Evolutionary conservation across 2,329 filamentous ascomycete genomes (phyloP).

Genomic region (Sclerotinia sclerotiorum): DNA sequence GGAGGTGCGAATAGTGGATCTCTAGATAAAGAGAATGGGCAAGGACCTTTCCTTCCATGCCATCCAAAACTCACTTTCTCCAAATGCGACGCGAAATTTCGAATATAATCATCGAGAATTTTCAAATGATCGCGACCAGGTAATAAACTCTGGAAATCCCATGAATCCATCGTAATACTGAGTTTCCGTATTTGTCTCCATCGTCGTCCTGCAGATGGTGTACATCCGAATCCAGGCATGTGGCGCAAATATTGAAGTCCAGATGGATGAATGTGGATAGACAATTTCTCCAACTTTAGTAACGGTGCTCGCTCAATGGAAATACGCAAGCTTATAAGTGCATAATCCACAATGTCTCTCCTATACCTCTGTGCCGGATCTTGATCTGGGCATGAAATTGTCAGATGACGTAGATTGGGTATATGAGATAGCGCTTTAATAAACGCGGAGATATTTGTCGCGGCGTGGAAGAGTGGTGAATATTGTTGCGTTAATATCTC

Average conservation of each 20-base stretch:
- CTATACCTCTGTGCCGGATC: conserved; percentile 68
- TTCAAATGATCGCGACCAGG: conserved; percentile 69
- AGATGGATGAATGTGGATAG: conserved; percentile 72
- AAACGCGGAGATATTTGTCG: conserved; percentile 84
- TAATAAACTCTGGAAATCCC: conserved; percentile 60
- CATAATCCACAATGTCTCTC: conserved; percentile 80
- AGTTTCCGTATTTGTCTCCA: conserved; percentile 79
- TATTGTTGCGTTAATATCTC: conserved; percentile 84
- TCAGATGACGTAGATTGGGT: conserved; percentile 70
- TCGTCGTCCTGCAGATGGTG: conserved; percentile 67
- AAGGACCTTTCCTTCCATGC: conserved; percentile 70
- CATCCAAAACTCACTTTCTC: conserved; percentile 76
- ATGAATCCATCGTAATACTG: conserved; percentile 69
- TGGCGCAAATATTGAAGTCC: conserved; percentile 78
- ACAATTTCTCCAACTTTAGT: conserved; percentile 64
- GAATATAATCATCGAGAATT: conserved; percentile 78
- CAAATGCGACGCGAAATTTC: conserved; percentile 63
- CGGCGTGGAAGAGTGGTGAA: conserved; percentile 83
- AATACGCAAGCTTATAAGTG: conserved; percentile 81
- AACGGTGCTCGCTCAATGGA: conserved; percentile 74
- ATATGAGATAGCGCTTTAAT: conserved; percentile 70
- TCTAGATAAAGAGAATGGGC: conserved; percentile 63
- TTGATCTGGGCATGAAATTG: conserved; percentile 74
- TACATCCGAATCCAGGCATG: conserved; percentile 69
- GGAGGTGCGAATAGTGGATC: conserved; percentile 67